These are phyloP conservation scores for Ophiosphaerella korrae DNA, from an alignment of 2,329 filamentous ascomycete genomes.

Conservation along the genomic window DNA sequence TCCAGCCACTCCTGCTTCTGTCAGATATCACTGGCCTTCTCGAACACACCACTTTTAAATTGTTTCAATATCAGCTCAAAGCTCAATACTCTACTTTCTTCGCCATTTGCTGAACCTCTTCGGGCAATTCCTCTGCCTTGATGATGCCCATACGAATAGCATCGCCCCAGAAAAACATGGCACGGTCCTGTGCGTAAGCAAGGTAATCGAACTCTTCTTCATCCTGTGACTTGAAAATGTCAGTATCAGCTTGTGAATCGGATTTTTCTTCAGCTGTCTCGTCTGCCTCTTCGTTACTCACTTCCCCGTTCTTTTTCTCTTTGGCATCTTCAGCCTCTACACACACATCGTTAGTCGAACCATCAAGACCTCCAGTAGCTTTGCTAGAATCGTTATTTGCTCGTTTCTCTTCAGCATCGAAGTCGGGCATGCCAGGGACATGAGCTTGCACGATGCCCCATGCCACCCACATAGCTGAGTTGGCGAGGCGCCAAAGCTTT, in stretches of 20 bases:
- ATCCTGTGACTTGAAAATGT: conserved; percentile 56
- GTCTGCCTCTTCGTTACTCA: conserved; percentile 29
- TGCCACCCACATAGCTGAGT: conserved; percentile 88
- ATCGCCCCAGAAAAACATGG: conserved; percentile 94
- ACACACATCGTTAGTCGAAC: conserved; percentile 27
- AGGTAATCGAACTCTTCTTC: conserved; percentile 88
- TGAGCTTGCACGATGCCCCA: conserved; percentile 98
- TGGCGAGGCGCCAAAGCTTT: conserved; percentile 82
- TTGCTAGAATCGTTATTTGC: conserved; percentile 14
- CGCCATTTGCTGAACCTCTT: conserved; percentile 65
- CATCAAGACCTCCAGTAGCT: conserved; percentile 35
- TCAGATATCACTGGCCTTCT: too few relatives aligned
- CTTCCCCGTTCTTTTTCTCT: conserved; percentile 28
- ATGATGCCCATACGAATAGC: conserved; percentile 77
- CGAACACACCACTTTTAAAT: too few relatives aligned
- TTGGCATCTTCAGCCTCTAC: conserved; percentile 21
- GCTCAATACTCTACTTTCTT: conserved; percentile 71
- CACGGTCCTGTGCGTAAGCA: conserved; percentile 85
- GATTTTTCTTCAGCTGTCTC: conserved; percentile 28
- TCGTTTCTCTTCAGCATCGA: conserved; percentile 36
- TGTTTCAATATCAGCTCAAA: too few relatives aligned
- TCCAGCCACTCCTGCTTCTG: too few relatives aligned
- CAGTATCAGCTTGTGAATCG: conserved; percentile 34
- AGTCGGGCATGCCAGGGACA: conserved; percentile 70
- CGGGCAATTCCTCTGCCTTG: conserved; percentile 75